phyloP scores from a whole-genome alignment of 1,284 basidiomycete species.

The Wallemia mellicola region DNA sequence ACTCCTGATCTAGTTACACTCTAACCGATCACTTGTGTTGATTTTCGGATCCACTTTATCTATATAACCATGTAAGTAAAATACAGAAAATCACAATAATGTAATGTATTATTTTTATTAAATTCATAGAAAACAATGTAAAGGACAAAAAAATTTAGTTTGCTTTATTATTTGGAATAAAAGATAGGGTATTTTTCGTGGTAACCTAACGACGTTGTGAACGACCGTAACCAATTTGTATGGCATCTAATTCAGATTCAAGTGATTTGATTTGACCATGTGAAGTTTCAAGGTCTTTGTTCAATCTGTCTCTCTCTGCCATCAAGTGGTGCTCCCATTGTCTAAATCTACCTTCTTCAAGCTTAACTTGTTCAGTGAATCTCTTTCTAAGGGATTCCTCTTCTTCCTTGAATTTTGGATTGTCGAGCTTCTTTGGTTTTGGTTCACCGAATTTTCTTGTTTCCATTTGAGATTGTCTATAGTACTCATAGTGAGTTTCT shows the following conservation, averaged over 20 bases:
- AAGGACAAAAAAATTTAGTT: too few species aligned
- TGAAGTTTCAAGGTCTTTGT: constrained; percentile 78
- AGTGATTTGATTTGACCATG: constrained; percentile 73
- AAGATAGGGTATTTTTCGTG: neutral
- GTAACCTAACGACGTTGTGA: constrained; percentile 23
- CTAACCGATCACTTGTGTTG: too few species aligned
- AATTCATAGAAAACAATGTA: neutral
- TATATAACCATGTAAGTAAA: too few species aligned
- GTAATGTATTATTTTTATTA: neutral
- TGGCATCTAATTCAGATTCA: constrained; percentile 61
- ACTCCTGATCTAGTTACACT: too few species aligned
- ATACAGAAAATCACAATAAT: neutral
- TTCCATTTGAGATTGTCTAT: constrained; percentile 97
- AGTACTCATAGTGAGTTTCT: constrained; percentile 90
- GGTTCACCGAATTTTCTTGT: constrained; percentile 96
- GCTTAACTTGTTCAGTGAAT: constrained; percentile 98
- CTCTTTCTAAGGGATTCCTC: constrained; percentile 84
- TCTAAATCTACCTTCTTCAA: constrained; percentile 87
- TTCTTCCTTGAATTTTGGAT: constrained; percentile 99
- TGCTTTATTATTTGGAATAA: too few species aligned
- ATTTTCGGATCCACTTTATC: too few species aligned
- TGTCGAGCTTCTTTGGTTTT: constrained; percentile 95
- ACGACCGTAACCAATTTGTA: constrained; percentile 55
- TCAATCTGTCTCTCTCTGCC: constrained; percentile 78
- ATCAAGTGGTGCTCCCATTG: constrained; percentile 99